Evolutionary conservation across 345 rosid genomes (phyloP).

Genomic region (Eucalyptus coolabah): DNA sequence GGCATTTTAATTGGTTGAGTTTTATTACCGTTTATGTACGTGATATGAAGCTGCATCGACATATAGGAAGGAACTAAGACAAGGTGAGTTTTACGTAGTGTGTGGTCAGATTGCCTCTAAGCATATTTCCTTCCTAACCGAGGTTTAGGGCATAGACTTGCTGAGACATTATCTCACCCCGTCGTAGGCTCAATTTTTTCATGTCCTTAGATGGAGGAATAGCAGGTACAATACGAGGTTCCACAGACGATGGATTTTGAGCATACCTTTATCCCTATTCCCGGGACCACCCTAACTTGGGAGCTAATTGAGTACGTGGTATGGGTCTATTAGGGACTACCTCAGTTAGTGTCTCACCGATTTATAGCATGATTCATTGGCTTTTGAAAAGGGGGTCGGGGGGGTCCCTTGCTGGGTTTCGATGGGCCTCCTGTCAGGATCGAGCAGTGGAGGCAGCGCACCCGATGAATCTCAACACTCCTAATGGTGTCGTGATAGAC

Average conservation of each 20-base stretch:
- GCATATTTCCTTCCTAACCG: accelerated
- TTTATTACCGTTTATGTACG: accelerated
- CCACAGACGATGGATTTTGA: accelerated
- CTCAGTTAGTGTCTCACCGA: accelerated
- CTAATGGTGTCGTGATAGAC: too few relatives aligned
- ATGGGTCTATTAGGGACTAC: accelerated
- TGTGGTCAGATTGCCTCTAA: accelerated
- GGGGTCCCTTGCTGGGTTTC: too few relatives aligned
- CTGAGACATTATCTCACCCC: too few relatives aligned
- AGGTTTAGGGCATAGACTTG: accelerated
- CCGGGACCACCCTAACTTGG: accelerated
- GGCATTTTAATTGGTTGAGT: accelerated
- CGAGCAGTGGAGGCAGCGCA: too few relatives aligned
- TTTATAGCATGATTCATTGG: too few relatives aligned
- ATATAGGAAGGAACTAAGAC: accelerated
- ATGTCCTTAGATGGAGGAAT: accelerated
- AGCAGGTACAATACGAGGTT: accelerated
- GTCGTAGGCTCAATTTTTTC: too few relatives aligned
- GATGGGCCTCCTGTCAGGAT: accelerated
- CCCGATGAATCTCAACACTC: too few relatives aligned
- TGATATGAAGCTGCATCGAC: accelerated
- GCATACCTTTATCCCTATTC: too few relatives aligned
- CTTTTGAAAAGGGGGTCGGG: accelerated
- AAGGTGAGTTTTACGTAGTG: accelerated
- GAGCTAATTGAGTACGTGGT: accelerated